Evolutionary conservation across 176 grass and related monocot genomes (phyloP), one percentile per base, ranked within the genome.

Genomic region (Ananas comosus): DNA sequence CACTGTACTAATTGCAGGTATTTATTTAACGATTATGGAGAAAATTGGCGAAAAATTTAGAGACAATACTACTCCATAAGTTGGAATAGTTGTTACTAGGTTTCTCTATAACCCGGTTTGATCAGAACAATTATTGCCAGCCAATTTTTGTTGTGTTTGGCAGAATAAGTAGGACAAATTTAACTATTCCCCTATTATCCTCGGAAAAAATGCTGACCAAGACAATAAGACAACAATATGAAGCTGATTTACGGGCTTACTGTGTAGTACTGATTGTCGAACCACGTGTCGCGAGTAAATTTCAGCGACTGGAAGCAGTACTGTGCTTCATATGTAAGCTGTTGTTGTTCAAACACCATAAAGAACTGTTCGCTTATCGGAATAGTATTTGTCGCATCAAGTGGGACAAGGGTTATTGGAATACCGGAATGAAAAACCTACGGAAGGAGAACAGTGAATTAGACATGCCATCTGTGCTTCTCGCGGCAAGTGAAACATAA

Each of bases 351-450:
- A 2, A 92, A 92, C 66, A 61, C 86, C 68, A 78, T 2, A 57
- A 96, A 96, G 68, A 96, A 92, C 0, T 92, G 65, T 65, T 96
- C 22, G 51, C 27, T 92, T 71, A 90, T 74, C 13, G 86, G 93
- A 70, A 87, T 96, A 14, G 93, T 92, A 78, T 92, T 96, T 48
- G 93, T 92, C 28, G 86, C 86, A 79, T 96, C 93, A 78, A 96
- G 88, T 71, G 93, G 93, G 61, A 96, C 70, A 24, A 96, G 86
- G 50, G 86, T 96, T 13, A 92, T 85, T 29, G 88, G 83, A 76
- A 92, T 92, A 66, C 88, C 86, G 42, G 86, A 87, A 79, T 96
- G 86, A 29, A 87, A 83, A 18, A 96, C 93, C 86, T 96, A 16
- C 3, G 21, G 5, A 2, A 61, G 21, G 17, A 61, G 56, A 61